Conservation (phyloP, 2,329 filamentous ascomycete species). For the Scedosporium boydii region DNA sequence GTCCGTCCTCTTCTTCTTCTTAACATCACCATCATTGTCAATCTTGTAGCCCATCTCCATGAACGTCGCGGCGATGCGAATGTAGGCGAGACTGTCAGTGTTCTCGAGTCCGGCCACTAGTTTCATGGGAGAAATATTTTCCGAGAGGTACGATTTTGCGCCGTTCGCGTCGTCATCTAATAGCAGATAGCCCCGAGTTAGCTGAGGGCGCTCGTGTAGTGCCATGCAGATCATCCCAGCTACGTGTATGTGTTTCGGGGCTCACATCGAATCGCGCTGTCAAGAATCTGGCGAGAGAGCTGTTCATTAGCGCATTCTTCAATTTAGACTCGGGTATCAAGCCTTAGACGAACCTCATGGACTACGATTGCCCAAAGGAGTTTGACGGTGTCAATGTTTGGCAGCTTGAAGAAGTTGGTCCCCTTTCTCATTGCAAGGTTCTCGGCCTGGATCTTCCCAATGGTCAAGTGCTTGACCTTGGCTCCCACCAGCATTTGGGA, state of each 20-base stretch:
- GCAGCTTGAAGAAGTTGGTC: background rate
- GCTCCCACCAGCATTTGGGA: background rate
- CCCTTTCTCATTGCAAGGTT: background rate
- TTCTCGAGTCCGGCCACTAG: background rate
- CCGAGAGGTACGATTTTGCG: background rate
- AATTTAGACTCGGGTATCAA: background rate
- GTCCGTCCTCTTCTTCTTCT: background rate
- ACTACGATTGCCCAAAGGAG: background rate
- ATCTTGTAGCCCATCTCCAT: background rate
- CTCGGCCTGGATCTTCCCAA: background rate
- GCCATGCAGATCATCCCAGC: background rate
- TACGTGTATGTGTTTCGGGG: too few species aligned
- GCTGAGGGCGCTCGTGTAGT: background rate
- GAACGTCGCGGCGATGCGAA: background rate
- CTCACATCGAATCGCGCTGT: background rate
- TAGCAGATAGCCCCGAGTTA: too few species aligned
- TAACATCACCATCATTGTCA: background rate
- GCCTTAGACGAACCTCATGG: background rate
- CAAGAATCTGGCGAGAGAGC: background rate
- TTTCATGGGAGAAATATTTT: background rate
- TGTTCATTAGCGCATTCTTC: background rate
- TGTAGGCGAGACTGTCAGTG: background rate
- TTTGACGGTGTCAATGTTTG: background rate
- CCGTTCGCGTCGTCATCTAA: too few species aligned
- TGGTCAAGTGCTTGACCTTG: background rate